Evolutionary conservation across 2,329 filamentous ascomycete genomes (phyloP), one percentile per base, ranked within the genome.

Genomic region (Hymenoscyphus scutula): DNA sequence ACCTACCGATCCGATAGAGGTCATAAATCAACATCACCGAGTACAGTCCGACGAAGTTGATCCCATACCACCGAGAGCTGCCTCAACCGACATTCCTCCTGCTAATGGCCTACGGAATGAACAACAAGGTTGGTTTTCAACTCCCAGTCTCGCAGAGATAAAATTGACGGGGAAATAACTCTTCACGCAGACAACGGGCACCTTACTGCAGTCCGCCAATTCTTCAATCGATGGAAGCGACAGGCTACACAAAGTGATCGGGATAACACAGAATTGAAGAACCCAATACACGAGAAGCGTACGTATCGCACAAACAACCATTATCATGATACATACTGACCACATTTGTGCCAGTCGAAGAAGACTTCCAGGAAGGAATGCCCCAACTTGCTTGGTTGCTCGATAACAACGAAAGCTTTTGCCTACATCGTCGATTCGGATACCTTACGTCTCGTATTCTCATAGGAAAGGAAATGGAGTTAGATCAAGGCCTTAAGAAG

Each of bases 361-460:
- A 45, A 19, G n/a, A n/a, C 38, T 45, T 45, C n/a, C 38, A 19
- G 8, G 17, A n/a, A 45, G 62, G 63, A 23, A 56, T 65, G 13
- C 66, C 62, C 19, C 58, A 56, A 13, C 48, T 66, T 7, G 61
- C 64, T 10, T 45, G 34, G 7, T 57, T 66, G 19, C 61, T 53
- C 59, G 53, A 66, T 13, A 41, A n/a, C 13, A 62, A 64, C 38
- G 61, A 65, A 17, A 62, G 58, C 58, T 66, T 68, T 53, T 62
- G 59, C 41, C 62, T 64, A 2, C 53, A 59, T 27, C 64, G 64
- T 27, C 59, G 48, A 62, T 66, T 65, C 53, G 66, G 60, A 8
- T 23, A 27, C 6, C 23, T n/a, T 23, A 37, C 51, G 25, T 32
- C 53, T n/a, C 59, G 58, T 15, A 53, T 66, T 17, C 54, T 68